Evolutionary conservation across 495 filamentous ascomycete genomes (phyloP), one percentile per base, ranked within the genome.

Genomic region (Penicillium daleae): DNA sequence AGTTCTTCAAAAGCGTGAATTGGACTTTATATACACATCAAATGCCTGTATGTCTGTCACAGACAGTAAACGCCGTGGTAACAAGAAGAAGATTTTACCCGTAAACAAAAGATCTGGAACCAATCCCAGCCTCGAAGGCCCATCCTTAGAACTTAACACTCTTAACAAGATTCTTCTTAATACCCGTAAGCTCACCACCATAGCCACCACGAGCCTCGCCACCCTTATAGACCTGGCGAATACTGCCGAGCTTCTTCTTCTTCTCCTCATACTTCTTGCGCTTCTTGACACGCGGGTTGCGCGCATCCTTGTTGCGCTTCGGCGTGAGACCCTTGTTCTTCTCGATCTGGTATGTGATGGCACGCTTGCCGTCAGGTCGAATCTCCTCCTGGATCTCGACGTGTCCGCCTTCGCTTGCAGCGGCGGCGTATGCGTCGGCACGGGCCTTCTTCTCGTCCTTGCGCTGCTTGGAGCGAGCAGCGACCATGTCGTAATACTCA

Each of bases 241-340:
- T 87, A 73, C 88, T 93, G 52, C 83, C 84, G 74, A 98, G 76
- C 84, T 97, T 97, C 89, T 96, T 97, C 83, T 92, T 89, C 83
- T 96, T 96, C 50, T 90, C 87, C 67, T 94, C 92, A 76, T 83
- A 99, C 86, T 87, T 91, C 86, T 90, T 90, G 77, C 91, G 85
- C 90, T 97, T 99, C 89, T 98, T 99, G 57, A 99, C 93, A 75
- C 95, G 83, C 15, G 96, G 95, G 78, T 99, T 99, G 62, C 95
- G 83, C 51, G 90, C 87, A 57, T 95, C 91, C 85, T 98, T 97
- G 84, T 87, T 96, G 56, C 95, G 83, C 71, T 90, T 86, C 54
- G 93, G 90, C 65, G 91, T 87, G 65, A 99, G 80, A 33, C 96
- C 95, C 83, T 97, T 97, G 76, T 99, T 99, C 86, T 97, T 97